phyloP scores from a whole-genome alignment of 805 yeast genomes.

The Zygosaccharomyces siamensis region DNA sequence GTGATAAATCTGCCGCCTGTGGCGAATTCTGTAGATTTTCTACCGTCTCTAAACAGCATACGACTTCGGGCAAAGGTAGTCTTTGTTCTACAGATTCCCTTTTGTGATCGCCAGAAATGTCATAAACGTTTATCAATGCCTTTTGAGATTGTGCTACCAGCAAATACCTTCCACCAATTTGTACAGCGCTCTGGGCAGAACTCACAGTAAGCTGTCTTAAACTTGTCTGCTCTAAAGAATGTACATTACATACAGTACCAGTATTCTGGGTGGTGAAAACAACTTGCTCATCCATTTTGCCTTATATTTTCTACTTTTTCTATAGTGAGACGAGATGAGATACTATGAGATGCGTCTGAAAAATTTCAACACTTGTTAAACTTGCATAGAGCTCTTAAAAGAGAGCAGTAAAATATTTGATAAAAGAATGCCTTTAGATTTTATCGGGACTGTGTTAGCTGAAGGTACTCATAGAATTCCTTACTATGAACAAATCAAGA shows the following conservation, averaged over 20 bases:
- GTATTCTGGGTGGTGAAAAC: conserved; percentile 30
- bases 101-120: conserved; percentile 38
- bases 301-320: neutral
- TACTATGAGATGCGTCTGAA: conserved; percentile 24
- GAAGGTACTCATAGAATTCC: conserved; percentile 79
- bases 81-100: conserved; percentile 63
- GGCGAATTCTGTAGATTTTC: conserved; percentile 22
- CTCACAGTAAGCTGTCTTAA: conserved; percentile 41
- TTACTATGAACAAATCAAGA: conserved; percentile 56
- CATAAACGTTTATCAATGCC: conserved; percentile 70
- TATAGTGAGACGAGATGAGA: conserved; percentile 8
- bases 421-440: conserved; percentile 73
- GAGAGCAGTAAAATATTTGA: conserved; percentile 1
- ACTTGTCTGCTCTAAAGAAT: conserved; percentile 30
- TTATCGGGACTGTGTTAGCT: conserved; percentile 58
- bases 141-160: conserved; percentile 64
- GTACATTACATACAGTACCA: conserved; percentile 28
- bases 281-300: conserved; percentile 29
- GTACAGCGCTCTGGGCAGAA: conserved; percentile 45
- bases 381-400: neutral
- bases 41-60: conserved; percentile 44
- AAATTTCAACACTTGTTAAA: conserved; percentile 1
- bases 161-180: conserved; percentile 52
- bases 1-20: conserved; percentile 39
- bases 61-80: conserved; percentile 77